phyloP scores from a whole-genome alignment of 2,329 filamentous ascomycete species.

The Calonectria hawksworthii region DNA sequence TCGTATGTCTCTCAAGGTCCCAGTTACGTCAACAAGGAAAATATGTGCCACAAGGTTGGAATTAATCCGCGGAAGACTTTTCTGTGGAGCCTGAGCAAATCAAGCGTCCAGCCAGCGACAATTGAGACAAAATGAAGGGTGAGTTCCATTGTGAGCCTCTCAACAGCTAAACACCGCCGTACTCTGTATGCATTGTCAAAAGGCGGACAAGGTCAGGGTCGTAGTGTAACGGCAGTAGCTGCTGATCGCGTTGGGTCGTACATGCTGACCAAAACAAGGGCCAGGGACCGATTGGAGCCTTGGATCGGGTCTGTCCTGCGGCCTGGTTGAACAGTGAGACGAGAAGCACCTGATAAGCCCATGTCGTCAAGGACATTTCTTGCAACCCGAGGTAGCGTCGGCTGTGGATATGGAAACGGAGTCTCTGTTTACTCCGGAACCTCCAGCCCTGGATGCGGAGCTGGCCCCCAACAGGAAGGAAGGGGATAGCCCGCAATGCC shows the following conservation, averaged over 20 bases:
- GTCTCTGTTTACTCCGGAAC: background rate
- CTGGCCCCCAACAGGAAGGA: background rate
- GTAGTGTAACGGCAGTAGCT: background rate
- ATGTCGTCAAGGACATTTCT: background rate
- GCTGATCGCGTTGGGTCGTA: background rate
- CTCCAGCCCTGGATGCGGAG: conserved; percentile 11
- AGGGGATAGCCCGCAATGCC: background rate
- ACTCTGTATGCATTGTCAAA: background rate
- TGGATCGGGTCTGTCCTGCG: background rate
- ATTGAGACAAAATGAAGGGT: background rate
- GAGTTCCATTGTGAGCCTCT: background rate
- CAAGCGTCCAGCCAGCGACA: background rate
- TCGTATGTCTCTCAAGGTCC: background rate
- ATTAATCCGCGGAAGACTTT: background rate
- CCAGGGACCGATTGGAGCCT: background rate
- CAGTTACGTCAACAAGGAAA: background rate
- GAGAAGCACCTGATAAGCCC: conserved; percentile 10
- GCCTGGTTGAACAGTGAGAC: background rate
- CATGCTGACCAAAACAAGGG: conserved; percentile 1
- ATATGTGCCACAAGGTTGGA: background rate
- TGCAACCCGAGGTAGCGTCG: background rate
- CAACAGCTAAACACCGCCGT: background rate
- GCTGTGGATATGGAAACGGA: conserved; percentile 10
- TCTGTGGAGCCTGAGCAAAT: background rate
- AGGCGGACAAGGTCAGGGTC: background rate